Evolutionary conservation across 345 rosid species (phyloP).

Genomic region (Cardamine chenopodiifolia): DNA sequence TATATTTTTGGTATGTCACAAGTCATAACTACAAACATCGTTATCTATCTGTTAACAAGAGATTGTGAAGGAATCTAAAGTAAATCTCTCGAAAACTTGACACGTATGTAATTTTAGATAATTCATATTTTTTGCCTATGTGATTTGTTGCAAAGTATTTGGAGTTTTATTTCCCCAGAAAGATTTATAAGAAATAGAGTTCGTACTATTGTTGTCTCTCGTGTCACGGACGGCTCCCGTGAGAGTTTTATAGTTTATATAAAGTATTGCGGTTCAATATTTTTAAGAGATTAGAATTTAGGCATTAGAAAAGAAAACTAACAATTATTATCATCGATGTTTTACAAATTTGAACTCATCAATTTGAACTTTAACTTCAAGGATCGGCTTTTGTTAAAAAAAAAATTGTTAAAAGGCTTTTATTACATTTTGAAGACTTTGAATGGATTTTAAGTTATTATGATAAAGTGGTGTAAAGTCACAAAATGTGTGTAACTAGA

Average conservation of each 20-base stretch:
- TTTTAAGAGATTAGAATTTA: not conserved
- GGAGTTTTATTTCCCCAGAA: slow-evolving; percentile 20
- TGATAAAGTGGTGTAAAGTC: not conserved
- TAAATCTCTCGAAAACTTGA: slow-evolving; percentile 5
- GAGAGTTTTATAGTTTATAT: slow-evolving; percentile 12
- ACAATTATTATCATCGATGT: no score
- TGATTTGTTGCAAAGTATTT: slow-evolving; percentile 24
- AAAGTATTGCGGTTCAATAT: not conserved
- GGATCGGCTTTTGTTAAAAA: not conserved
- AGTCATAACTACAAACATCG: slow-evolving; percentile 6
- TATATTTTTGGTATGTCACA: not conserved
- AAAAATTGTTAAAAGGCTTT: no score
- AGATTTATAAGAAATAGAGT: slow-evolving; percentile 26
- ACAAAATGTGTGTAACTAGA: not conserved
- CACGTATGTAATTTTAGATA: slow-evolving; percentile 20
- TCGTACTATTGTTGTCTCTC: slow-evolving; percentile 29
- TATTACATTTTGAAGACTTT: not conserved
- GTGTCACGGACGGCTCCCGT: slow-evolving; percentile 38
- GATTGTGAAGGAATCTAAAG: slow-evolving; percentile 12
- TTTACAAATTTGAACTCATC: not conserved
- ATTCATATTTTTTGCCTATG: not conserved
- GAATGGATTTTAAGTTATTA: not conserved
- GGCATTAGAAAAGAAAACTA: not conserved
- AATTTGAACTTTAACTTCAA: not conserved
- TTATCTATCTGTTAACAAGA: slow-evolving; percentile 20